Percentiles rank a stretch among this genome's conserved stretches.
Evolutionary conservation across 108 stramenopile genomes (phyloP).

Genomic region (Cyclotella baltica): DNA sequence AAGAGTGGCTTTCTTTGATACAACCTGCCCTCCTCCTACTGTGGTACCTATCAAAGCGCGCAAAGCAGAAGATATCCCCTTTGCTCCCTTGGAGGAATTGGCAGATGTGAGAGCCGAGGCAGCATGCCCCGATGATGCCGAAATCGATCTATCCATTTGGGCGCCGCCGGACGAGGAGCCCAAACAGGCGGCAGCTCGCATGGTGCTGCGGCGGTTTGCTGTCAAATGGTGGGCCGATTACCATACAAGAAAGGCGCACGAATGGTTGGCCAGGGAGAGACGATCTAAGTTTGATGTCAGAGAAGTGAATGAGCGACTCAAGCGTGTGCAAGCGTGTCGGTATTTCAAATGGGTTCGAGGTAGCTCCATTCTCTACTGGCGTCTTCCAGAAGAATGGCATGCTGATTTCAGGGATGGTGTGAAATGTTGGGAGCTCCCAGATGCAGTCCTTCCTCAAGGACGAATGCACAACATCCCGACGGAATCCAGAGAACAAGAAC

Average conservation of each 20-base stretch:
- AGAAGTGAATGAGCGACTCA: background rate
- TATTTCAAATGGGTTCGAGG: slow-evolving; percentile 21
- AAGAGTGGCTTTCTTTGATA: background rate
- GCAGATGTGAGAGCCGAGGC: too few relatives aligned
- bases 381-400: background rate
- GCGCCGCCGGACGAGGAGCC: background rate
- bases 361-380: slow-evolving; percentile 9
- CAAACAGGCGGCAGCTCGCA: background rate
- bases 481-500: background rate
- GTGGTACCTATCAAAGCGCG: background rate
- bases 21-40: background rate
- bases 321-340: background rate
- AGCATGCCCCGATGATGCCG: slow-evolving; percentile 3
- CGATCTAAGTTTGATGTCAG: background rate
- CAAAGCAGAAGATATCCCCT: background rate
- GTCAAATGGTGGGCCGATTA: slow-evolving; percentile 4
- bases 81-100: background rate
- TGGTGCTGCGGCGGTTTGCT: background rate
- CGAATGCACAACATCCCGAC: background rate
- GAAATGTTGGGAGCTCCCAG: background rate
- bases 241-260: background rate
- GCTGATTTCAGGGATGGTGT: slow-evolving; percentile 12
- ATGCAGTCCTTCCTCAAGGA: background rate
- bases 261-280: background rate
- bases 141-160: slow-evolving; percentile 15